Base-by-base conservation (phyloP, 1,139 yeast species). In the Nakaseomyces bracarensis region DNA sequence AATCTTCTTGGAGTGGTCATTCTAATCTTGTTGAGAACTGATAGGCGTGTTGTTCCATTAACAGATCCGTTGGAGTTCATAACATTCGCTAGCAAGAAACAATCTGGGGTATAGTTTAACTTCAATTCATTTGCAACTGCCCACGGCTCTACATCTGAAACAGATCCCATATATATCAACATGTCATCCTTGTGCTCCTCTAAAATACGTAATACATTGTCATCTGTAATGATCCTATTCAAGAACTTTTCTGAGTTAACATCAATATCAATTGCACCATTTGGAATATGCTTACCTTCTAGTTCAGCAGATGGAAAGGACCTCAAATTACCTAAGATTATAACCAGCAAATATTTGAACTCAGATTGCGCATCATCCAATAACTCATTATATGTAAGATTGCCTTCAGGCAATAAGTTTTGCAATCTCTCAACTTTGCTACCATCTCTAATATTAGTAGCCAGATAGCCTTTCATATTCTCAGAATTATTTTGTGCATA, bases 31-130 rank as follows among this genome's bases (percentile, higher is more conserved):
- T 60, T 50, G 19, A 64, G 42, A 0, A 65, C 45, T 1, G 68
- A 63, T 53, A 65, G 54, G 10, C 61, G 55, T 1, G 63, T 56
- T 1, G 54, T 44, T 2, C 62, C 61, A 42, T 52, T 55, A 13
- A 58, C 43, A 0, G 66, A 61, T 20, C 62, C 60, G 34, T 42
- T 53, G 3, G 50, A 37, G 36, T 54, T 63, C 15, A 64, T 39
- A 3, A 65, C 69, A 43, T 66, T 66, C 2, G 63, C 69, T 37
- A 65, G 46, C n/a, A 66, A 43, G n/a, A 60, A 50, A 20, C 58
- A 57, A 20, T 63, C 60, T 1, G 69, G 69, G 0, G 63, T 49
- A 26, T 52, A 49, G 27, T 52, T 56, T 1, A 62, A 45, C 10
- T 49, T 55, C 18, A 66, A 35, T 18, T 53, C 50, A 23, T 51